Evolutionary conservation across 2,329 filamentous ascomycete genomes (phyloP).

Genomic region (Macrophomina tecta): DNA sequence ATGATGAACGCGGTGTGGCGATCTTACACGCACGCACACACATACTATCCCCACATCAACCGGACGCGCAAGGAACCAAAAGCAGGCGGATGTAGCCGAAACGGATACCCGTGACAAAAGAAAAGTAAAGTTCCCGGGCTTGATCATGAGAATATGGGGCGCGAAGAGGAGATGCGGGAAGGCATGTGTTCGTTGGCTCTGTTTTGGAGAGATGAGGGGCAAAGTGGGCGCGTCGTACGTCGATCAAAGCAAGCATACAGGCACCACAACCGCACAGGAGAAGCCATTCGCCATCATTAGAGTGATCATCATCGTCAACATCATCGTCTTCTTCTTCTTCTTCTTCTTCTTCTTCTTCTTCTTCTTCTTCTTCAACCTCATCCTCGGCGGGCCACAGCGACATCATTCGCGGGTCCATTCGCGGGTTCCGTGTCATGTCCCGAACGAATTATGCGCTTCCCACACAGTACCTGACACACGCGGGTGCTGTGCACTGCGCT

Average conservation of each 20-base stretch:
- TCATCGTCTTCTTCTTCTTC: not conserved
- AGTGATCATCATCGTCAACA: conserved; percentile 5
- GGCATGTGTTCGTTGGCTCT: too few relatives aligned
- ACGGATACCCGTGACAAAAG: not conserved
- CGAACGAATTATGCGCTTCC: not conserved
- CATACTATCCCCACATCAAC: not conserved
- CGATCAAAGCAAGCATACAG: conserved; percentile 14
- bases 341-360: too few relatives aligned
- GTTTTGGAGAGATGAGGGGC: not conserved
- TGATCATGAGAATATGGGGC: too few relatives aligned
- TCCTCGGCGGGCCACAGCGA: too few relatives aligned
- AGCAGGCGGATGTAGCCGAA: not conserved
- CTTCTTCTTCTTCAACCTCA: too few relatives aligned
- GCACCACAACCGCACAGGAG: not conserved
- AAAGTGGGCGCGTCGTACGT: conserved; percentile 16
- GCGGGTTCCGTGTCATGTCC: not conserved
- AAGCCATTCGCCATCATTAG: not conserved
- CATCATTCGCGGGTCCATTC: too few relatives aligned
- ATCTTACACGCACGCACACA: conserved; percentile 5
- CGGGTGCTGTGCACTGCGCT: not conserved
- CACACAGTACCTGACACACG: not conserved
- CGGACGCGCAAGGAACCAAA: not conserved
- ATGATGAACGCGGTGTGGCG: not conserved
- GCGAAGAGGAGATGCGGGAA: not conserved
- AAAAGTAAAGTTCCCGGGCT: too few relatives aligned